Base-by-base conservation (phyloP, 1,139 yeast species). In the Blastobotrys petasosporus region DNA sequence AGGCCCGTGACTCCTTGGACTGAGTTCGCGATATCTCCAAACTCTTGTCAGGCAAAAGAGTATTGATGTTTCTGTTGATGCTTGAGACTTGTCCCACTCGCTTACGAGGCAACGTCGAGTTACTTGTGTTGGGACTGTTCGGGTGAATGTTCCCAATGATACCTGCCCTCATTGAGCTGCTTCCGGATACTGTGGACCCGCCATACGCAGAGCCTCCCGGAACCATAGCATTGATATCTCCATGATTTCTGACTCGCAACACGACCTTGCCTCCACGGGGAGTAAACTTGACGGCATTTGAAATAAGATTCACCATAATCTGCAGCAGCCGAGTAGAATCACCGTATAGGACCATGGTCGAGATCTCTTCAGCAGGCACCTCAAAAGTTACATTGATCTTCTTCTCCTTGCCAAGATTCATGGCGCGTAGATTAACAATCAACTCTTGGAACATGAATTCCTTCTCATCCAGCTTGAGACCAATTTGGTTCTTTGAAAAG, bases 251-350 rank as follows among this genome's bases (percentile, higher is more conserved):
- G 52, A 86, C 76, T 0, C 75, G 63, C 1, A 87, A 85, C 32
- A 75, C 75, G 15, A 88, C 92, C 23, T 77, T 73, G 1, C 97
- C 97, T 54, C 82, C 82, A 9, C 79, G 81, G 0, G 95, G 95
- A 0, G 97, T 88, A 58, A 90, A 90, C 59, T 90, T 90, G 53
- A 90, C 67, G 0, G 95, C 83, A 62, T 87, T 90, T 11, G 94
- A 84, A 2, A 88, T 88, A 48, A 90, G 68, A 57, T 90, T 90
- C 85, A 86, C 82, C 9, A 88, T 80, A 44, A 90, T 80, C 64
- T 90, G 97, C 46, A 85, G 79, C 39, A 90, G 83, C 60, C 97
- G 73, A 62, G 85, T 85, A 3, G 90, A 78, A 64, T 92, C 97
- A 6, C 96, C 97, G 63, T 74, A 78, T 3, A 90, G 64, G 5